Evolutionary conservation across 2,329 filamentous ascomycete genomes (phyloP).

Genomic region (Exophiala alcalophila): DNA sequence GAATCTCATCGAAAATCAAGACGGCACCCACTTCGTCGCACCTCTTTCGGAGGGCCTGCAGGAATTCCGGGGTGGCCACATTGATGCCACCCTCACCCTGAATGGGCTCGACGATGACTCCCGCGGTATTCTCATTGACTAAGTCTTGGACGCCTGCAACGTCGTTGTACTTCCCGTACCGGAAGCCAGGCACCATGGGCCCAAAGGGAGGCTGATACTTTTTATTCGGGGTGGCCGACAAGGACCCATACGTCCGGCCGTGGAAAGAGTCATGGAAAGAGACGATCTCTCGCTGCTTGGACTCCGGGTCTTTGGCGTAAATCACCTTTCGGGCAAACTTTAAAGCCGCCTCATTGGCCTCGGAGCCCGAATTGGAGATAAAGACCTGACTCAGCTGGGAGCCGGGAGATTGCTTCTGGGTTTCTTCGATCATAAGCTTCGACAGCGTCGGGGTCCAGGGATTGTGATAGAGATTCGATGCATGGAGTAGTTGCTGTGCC

Average conservation of each 20-base stretch:
- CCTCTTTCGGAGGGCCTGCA: slow-evolving; percentile 75
- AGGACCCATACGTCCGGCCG: slow-evolving; percentile 88
- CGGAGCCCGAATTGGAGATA: slow-evolving; percentile 92
- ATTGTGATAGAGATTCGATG: slow-evolving; percentile 96
- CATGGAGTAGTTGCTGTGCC: slow-evolving; percentile 77
- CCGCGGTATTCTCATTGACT: slow-evolving; percentile 82
- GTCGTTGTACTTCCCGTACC: slow-evolving; percentile 82
- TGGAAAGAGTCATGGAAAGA: slow-evolving; percentile 93
- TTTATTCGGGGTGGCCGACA: slow-evolving; percentile 95
- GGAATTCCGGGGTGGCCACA: slow-evolving; percentile 76
- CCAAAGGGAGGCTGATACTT: slow-evolving; percentile 96
- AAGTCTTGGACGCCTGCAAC: slow-evolving; percentile 66
- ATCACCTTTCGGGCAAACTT: slow-evolving; percentile 95
- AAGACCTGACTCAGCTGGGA: slow-evolving; percentile 63
- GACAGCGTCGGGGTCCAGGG: slow-evolving; percentile 90
- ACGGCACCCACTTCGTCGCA: slow-evolving; percentile 86
- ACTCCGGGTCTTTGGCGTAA: slow-evolving; percentile 68
- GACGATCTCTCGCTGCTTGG: slow-evolving; percentile 76
- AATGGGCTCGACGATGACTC: slow-evolving; percentile 94
- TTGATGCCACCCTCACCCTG: slow-evolving; percentile 95
- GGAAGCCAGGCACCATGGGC: slow-evolving; percentile 93
- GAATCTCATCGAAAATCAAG: slow-evolving; percentile 94
- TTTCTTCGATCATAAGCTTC: slow-evolving; percentile 78
- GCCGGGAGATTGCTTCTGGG: slow-evolving; percentile 61
- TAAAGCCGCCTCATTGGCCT: slow-evolving; percentile 96